Base-by-base conservation (phyloP, 1,284 basidiomycete species). In the Moesziomyces sp. region DNA sequence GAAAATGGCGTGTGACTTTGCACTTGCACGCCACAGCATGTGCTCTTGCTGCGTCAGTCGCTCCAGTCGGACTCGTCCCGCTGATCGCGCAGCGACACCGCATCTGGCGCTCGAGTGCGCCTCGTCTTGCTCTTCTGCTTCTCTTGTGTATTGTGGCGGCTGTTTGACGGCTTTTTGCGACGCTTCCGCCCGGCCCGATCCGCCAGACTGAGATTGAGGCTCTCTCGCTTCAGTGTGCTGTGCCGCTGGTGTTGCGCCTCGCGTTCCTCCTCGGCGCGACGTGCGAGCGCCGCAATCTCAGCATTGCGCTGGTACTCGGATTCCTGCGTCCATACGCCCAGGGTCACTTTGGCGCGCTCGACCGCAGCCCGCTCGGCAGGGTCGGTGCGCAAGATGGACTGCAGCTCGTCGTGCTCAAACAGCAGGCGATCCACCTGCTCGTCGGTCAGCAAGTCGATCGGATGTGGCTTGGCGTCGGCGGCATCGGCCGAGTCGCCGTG, bases 41-140 rank as follows among this genome's bases (percentile, higher is more conserved):
- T 16, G 38, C 48, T 13, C 14, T 5, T 35, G 7, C 47, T 6
- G 21, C 28, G 19, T 59, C 56, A 57, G 14, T 66, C 59, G 30
- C 69, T 66, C 69, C 69, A 72, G 26, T 72, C 63, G 9, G 69
- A 72, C 30, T 66, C 69, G 9, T 66, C 59, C n/a, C 46, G 21
- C 47, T 72, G 63, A 18, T 62, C 51, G 8, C 28, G 24, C 5
- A 71, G 54, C 21, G 68, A 45, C 28, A 64, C 38, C 6, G 23
- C 14, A 2, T 43, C 28, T 5, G 13, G 23, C 3, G 42, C 30
- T 40, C 42, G 5, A 6, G 18, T 8, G 28, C 53, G 49, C 50
- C 46, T 45, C 18, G 23, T 54, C 16, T 46, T 40, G 38, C 38
- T 40, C 16, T 1, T 40, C 16, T 16, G 38, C 38, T 40, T 40